Evolutionary conservation across 805 yeast species (phyloP).

Genomic region (Yarrowia divulgata): DNA sequence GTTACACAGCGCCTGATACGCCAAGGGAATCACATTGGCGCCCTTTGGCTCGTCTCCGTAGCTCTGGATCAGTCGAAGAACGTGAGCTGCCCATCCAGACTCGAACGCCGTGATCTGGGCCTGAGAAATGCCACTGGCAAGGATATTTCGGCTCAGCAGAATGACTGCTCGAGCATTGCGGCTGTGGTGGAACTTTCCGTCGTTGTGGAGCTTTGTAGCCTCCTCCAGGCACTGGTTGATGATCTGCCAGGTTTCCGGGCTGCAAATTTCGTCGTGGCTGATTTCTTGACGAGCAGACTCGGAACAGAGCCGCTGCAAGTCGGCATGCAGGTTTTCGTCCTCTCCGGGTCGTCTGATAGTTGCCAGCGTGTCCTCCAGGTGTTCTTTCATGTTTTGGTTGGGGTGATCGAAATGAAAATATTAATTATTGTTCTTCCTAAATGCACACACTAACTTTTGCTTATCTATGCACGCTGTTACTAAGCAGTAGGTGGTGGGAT

Average conservation of each 20-base stretch:
- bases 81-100: slow-evolving; percentile 5
- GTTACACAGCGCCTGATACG: slow-evolving; percentile 29
- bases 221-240: slow-evolving; percentile 12
- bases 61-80: slow-evolving; percentile 10
- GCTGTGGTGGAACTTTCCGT: slow-evolving; percentile 22
- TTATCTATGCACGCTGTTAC: neutral
- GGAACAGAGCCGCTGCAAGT: slow-evolving; percentile 6
- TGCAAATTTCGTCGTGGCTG: slow-evolving; percentile 3
- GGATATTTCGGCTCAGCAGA: slow-evolving; percentile 20
- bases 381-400: neutral
- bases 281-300: slow-evolving; percentile 22
- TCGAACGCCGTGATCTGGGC: slow-evolving; percentile 24
- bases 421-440: neutral
- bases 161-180: slow-evolving; percentile 32
- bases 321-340: slow-evolving; percentile 19
- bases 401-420: too few relatives aligned
- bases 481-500: neutral
- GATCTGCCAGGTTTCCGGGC: slow-evolving; percentile 12
- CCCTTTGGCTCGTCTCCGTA: slow-evolving; percentile 1
- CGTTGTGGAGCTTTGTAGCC: neutral
- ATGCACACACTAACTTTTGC: neutral
- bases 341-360: slow-evolving; percentile 3
- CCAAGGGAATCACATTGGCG: slow-evolving; percentile 17
- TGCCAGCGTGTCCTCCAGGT: neutral
- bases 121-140: slow-evolving; percentile 15